Percentiles rank a stretch among this genome's conserved stretches.
These are phyloP conservation scores for Aquilaria yunnanensis DNA, from an alignment of 345 rosid species.

Conservation along the genomic window DNA sequence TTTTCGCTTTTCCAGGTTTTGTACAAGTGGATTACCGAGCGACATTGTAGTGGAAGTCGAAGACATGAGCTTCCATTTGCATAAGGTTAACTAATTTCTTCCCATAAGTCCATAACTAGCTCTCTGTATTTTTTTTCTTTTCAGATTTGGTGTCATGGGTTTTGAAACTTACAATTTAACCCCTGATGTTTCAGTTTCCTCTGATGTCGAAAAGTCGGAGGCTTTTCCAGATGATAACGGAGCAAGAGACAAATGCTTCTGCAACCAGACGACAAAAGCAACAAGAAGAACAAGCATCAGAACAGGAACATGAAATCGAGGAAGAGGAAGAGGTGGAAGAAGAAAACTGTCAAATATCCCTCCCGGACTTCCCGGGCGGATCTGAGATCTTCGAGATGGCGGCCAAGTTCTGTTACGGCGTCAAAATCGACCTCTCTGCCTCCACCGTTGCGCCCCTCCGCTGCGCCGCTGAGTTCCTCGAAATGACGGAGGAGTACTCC, in stretches of 20 bases:
- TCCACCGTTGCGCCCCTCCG: constrained; percentile 69
- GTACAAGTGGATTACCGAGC: constrained; percentile 86
- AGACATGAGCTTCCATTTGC: constrained; percentile 92
- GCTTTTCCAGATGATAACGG: constrained; percentile 69
- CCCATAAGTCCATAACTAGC: neutral
- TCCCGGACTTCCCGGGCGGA: constrained; percentile 83
- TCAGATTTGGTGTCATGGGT: neutral
- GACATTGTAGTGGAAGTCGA: constrained; percentile 81
- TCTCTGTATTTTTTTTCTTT: neutral
- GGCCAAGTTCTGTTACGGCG: constrained; percentile 94
- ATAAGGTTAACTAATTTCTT: constrained; percentile 45
- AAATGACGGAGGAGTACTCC: constrained; percentile 82
- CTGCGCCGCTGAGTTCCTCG: constrained; percentile 83
- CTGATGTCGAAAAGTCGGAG: constrained; percentile 80
- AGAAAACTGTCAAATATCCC: constrained; percentile 38
- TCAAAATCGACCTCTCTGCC: constrained; percentile 67
- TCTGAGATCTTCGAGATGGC: constrained; percentile 82
- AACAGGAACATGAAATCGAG: constrained; percentile 20
- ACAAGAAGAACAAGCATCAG: constrained; percentile 8
- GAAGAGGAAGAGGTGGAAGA: constrained; percentile 32
- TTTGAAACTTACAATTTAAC: no score
- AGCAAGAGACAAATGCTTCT: constrained; percentile 46
- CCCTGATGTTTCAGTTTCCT: constrained; percentile 55
- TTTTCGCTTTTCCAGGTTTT: constrained; percentile 59
- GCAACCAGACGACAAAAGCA: constrained; percentile 7